Conservation (phyloP, 495 filamentous ascomycete species). For the Saxophila tyrrhenica region DNA sequence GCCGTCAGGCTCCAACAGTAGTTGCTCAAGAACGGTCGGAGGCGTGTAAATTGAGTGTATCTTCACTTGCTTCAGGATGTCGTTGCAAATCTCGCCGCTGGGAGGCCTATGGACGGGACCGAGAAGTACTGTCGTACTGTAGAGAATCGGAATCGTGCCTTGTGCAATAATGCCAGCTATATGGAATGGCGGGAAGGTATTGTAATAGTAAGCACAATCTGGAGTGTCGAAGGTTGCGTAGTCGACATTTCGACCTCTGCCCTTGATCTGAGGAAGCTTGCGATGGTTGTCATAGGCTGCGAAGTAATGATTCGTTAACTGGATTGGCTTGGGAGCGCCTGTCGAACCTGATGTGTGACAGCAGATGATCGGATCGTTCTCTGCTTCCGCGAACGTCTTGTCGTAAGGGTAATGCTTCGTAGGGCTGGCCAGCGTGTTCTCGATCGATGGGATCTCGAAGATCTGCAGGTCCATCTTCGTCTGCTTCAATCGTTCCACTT, state of each 20-base stretch:
- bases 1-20: neutral
- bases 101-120: neutral
- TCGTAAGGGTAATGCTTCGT: conserved; percentile 14
- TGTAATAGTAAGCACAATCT: neutral
- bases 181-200: conserved; percentile 5
- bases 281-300: neutral
- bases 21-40: neutral
- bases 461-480: neutral
- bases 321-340: conserved; percentile 23
- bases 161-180: neutral
- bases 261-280: neutral
- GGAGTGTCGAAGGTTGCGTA: neutral
- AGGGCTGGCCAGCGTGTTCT: neutral
- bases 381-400: conserved; percentile 23
- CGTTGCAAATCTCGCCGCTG: neutral
- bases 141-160: neutral
- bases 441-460: neutral
- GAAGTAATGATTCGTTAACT: neutral
- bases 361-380: conserved; percentile 24
- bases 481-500: neutral
- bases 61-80: neutral
- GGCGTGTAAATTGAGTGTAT: neutral
- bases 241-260: neutral
- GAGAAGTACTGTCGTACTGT: neutral
- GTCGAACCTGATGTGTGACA: conserved; percentile 27